Percentiles rank a stretch among this genome's conserved stretches.
These are phyloP conservation scores for Suillus ampliporus DNA, from an alignment of 768 basidiomycete genomes.

Conservation along the genomic window DNA sequence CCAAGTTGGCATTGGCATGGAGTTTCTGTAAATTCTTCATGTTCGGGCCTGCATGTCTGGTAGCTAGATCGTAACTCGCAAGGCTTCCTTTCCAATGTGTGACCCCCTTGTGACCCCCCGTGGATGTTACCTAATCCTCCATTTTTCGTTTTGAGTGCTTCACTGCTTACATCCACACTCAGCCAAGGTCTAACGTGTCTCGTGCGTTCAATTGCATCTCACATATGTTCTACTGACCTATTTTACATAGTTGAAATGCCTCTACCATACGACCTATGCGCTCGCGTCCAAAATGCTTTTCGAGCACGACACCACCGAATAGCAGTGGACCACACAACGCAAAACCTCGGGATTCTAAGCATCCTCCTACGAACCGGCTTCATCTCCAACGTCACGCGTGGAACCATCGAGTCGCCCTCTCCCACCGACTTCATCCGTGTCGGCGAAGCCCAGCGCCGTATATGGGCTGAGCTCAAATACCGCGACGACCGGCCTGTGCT, in stretches of 20 bases:
- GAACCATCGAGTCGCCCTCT: slow-evolving; percentile 66
- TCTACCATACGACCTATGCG: slow-evolving; percentile 85
- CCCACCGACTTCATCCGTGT: slow-evolving; percentile 66
- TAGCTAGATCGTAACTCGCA: neutral
- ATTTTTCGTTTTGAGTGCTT: neutral
- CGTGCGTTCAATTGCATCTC: neutral
- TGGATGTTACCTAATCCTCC: neutral
- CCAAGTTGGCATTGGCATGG: slow-evolving; percentile 82
- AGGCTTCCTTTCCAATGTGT: too few species aligned
- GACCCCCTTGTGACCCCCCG: neutral
- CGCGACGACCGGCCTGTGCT: slow-evolving; percentile 89
- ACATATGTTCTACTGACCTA: neutral
- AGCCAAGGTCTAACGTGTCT: neutral
- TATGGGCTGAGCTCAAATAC: slow-evolving; percentile 97
- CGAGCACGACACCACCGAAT: slow-evolving; percentile 82
- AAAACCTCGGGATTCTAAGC: slow-evolving; percentile 90
- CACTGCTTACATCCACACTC: neutral
- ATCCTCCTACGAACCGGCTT: slow-evolving; percentile 94
- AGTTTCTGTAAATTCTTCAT: slow-evolving; percentile 59
- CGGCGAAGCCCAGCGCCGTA: slow-evolving; percentile 70
- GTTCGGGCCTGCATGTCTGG: neutral
- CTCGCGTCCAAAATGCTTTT: slow-evolving; percentile 92
- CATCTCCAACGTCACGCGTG: slow-evolving; percentile 81
- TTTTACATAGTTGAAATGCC: slow-evolving; percentile 39
- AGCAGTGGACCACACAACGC: slow-evolving; percentile 80